phyloP scores from a whole-genome alignment of 495 filamentous ascomycete species.

The Aspergillus wentii region DNA sequence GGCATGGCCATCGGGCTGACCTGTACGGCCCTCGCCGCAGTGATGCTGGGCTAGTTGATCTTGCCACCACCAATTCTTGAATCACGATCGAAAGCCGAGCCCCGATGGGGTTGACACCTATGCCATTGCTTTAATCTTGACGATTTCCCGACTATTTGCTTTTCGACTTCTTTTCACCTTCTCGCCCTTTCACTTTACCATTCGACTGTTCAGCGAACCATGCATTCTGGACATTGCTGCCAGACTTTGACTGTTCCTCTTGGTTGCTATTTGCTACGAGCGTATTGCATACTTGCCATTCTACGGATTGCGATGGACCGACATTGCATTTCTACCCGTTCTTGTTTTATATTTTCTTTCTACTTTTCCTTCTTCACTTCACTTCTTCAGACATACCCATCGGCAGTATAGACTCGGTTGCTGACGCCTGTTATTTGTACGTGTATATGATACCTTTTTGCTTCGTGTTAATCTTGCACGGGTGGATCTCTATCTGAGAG shows the following conservation, averaged over 20 bases:
- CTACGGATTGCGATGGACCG: background rate
- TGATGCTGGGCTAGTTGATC: conserved; percentile 42
- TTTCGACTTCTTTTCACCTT: no score
- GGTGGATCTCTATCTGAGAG: conserved; percentile 7
- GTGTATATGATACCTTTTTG: conserved; percentile 25
- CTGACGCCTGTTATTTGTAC: conserved; percentile 8
- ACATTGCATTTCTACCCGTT: conserved; percentile 1
- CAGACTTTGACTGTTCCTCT: no score
- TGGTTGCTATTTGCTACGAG: conserved; percentile 12
- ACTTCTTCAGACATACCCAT: conserved; percentile 14
- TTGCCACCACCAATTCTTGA: no score
- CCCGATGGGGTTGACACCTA: no score
- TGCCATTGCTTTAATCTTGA: no score
- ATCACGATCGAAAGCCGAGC: no score
- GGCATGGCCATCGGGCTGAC: conserved; percentile 45
- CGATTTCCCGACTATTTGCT: no score
- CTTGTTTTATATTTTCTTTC: conserved; percentile 6
- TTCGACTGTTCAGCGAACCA: no score
- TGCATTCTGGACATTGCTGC: no score
- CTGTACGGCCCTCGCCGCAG: conserved; percentile 39
- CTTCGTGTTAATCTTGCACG: conserved; percentile 4
- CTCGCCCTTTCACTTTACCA: no score
- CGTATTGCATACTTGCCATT: conserved; percentile 17
- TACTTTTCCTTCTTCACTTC: conserved; percentile 10
- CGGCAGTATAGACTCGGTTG: conserved; percentile 13